A percentile compares a stretch with the other conserved stretches of the same genome.
phyloP scores from a whole-genome alignment of 1,284 basidiomycete species.

The Puccinia triticina region DNA sequence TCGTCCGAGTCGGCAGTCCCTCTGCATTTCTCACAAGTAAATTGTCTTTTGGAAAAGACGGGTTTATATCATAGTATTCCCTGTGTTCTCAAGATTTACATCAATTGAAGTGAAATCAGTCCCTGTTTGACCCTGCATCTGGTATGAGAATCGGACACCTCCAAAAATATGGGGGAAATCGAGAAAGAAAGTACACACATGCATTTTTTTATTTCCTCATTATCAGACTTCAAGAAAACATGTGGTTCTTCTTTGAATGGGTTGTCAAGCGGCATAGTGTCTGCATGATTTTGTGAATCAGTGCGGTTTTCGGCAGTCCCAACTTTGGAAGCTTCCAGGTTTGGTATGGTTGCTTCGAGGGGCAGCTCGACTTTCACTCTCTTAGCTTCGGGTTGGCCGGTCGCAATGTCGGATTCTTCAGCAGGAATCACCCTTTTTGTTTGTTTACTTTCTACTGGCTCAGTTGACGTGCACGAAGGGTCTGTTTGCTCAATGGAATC shows the following conservation, averaged over 20 bases:
- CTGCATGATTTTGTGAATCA: neutral
- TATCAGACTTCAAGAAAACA: conserved; percentile 73
- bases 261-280: neutral
- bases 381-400: neutral
- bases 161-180: neutral
- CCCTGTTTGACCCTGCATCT: neutral
- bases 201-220: conserved; percentile 72
- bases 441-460: neutral
- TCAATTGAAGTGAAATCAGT: neutral
- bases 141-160: neutral
- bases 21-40: conserved; percentile 84
- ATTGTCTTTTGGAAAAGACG: conserved; percentile 75
- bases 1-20: conserved; percentile 74
- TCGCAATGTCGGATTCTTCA: neutral
- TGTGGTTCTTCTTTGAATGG: conserved; percentile 83
- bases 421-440: neutral
- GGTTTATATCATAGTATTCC: conserved; percentile 72
- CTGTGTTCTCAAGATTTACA: conserved; percentile 62
- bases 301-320: neutral
- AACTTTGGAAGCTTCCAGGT: neutral
- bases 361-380: conserved; percentile 1
- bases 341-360: neutral
- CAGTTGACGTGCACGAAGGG: neutral
- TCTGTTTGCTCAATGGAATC: neutral
- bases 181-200: conserved; percentile 64